These are phyloP conservation scores for Globisporangium ultimum DNA, from an alignment of 352 stramenopile genomes.

Conservation along the genomic window DNA sequence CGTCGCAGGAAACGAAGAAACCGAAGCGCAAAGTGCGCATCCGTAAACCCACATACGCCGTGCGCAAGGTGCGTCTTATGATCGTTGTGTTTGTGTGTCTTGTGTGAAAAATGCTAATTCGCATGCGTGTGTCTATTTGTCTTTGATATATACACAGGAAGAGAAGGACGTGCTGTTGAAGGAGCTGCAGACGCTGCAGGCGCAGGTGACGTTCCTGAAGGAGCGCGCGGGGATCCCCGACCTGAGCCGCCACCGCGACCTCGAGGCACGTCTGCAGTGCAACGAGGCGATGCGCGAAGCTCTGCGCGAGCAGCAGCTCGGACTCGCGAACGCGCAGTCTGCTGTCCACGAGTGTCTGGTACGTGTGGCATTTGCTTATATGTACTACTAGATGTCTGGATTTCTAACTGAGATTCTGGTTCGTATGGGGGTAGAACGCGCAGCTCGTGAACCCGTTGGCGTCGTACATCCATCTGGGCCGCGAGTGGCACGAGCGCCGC, in stretches of 20 bases:
- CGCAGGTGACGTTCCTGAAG: slow-evolving; percentile 25
- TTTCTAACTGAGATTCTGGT: background rate
- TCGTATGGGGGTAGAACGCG: slow-evolving; percentile 1
- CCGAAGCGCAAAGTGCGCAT: slow-evolving; percentile 15
- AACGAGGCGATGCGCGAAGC: slow-evolving; percentile 16
- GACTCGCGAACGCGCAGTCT: slow-evolving; percentile 14
- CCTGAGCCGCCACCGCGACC: background rate
- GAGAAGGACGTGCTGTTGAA: slow-evolving; percentile 42
- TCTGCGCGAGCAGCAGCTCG: slow-evolving; percentile 16
- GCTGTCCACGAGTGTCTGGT: slow-evolving; percentile 17
- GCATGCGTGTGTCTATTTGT: background rate
- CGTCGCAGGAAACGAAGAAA: background rate
- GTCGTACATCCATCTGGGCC: background rate
- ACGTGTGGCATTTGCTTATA: slow-evolving; percentile 1
- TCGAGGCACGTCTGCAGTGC: slow-evolving; percentile 8
- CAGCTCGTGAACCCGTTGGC: background rate
- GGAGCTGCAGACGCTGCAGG: slow-evolving; percentile 27
- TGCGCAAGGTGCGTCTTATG: slow-evolving; percentile 10
- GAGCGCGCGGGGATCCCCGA: slow-evolving; percentile 28
- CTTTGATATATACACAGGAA: slow-evolving; percentile 19
- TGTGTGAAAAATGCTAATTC: background rate
- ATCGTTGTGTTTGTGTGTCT: background rate
- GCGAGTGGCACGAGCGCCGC: slow-evolving; percentile 4
- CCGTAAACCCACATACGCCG: slow-evolving; percentile 18
- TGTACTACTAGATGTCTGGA: background rate